phyloP scores from a whole-genome alignment of 805 yeast species.

The Hanseniaspora clermontiae region DNA sequence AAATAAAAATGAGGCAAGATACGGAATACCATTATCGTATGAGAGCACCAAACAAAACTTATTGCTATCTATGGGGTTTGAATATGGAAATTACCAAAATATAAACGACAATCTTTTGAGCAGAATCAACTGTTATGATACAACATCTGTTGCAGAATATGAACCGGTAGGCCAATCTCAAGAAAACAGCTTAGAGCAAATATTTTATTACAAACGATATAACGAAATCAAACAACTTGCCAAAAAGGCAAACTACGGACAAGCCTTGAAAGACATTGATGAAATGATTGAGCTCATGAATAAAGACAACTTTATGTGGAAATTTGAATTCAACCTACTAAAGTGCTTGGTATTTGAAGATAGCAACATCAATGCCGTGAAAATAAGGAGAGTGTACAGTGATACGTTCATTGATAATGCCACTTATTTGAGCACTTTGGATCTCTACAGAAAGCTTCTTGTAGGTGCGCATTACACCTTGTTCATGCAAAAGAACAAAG shows the following conservation, averaged over 20 bases:
- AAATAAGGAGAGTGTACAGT: neutral
- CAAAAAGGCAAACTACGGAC: neutral
- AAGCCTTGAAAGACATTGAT: neutral
- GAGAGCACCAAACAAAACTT: too few species aligned
- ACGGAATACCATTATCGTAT: too few species aligned
- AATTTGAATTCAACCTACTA: slow-evolving; percentile 1
- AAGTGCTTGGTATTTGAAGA: neutral
- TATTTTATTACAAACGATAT: neutral
- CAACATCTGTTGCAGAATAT: too few species aligned
- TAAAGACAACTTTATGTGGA: neutral
- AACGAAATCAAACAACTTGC: neutral
- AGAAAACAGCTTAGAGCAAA: neutral
- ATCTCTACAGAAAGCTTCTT: neutral
- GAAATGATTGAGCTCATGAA: neutral
- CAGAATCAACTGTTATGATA: too few species aligned
- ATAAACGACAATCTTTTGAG: too few species aligned
- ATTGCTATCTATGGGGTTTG: too few species aligned
- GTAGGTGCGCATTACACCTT: neutral
- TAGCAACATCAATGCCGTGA: neutral
- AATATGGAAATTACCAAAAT: too few species aligned
- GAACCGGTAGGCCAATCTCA: too few species aligned
- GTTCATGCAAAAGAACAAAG: neutral
- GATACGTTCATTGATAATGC: neutral
- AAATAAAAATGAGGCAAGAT: too few species aligned
- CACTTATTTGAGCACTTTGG: neutral